Conservation (phyloP, 768 basidiomycete genomes). For the Daedaleopsis sinensis region DNA sequence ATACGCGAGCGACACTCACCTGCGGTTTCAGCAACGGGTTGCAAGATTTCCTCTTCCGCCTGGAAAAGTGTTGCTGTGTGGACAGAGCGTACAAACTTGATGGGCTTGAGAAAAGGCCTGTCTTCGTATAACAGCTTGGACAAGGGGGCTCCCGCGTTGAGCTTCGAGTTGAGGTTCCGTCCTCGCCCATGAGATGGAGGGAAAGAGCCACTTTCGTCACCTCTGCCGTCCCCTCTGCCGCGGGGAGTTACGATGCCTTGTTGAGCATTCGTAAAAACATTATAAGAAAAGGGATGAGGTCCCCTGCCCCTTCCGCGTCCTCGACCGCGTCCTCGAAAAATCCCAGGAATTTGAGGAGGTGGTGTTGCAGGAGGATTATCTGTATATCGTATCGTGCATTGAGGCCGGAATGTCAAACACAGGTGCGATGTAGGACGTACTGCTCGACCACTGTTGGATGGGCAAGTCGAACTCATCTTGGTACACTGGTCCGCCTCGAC, state of each 20-base stretch:
- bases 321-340: conserved; percentile 24
- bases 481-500: conserved; percentile 20
- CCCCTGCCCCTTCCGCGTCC: conserved; percentile 22
- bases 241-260: background rate
- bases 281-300: background rate
- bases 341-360: background rate
- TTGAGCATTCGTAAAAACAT: conserved; percentile 4
- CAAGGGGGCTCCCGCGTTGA: conserved; percentile 48
- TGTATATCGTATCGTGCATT: background rate
- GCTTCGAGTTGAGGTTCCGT: conserved; percentile 28
- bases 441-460: conserved; percentile 32
- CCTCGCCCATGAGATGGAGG: conserved; percentile 15
- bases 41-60: conserved; percentile 61
- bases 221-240: conserved; percentile 20
- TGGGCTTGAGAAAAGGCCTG: conserved; percentile 65
- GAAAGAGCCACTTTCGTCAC: background rate
- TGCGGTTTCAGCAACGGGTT: conserved; percentile 52
- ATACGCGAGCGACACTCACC: conserved; percentile 38
- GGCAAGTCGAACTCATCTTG: conserved; percentile 31
- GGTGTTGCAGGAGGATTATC: conserved; percentile 13
- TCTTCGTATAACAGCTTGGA: conserved; percentile 59
- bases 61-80: conserved; percentile 54
- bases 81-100: conserved; percentile 68
- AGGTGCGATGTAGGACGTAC: conserved; percentile 24
- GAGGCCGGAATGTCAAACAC: too few relatives aligned